Evolutionary conservation across 306 rosid genomes (phyloP).

Genomic region (Vachellia pachyceras): DNA sequence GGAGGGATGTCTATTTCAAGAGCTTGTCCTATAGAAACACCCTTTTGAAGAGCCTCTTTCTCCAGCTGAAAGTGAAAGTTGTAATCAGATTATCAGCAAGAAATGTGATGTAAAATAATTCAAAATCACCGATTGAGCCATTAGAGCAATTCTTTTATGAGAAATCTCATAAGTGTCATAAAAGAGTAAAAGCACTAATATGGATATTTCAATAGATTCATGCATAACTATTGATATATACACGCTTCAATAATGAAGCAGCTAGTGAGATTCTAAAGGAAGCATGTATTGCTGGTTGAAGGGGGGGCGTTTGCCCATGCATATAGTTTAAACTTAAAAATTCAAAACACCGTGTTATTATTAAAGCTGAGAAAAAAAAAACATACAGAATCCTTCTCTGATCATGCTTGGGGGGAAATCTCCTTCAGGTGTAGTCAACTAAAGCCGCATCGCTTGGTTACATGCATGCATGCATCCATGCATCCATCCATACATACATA

Average conservation of each 20-base stretch:
- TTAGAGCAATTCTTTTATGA: background rate
- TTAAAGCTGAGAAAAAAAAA: background rate
- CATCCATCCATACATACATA: too few species aligned
- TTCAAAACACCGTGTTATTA: background rate
- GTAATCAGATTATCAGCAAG: constrained; percentile 34
- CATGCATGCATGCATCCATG: too few species aligned
- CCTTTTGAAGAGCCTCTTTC: constrained; percentile 82
- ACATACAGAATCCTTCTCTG: background rate
- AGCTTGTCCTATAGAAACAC: constrained; percentile 73
- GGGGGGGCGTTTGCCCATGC: background rate
- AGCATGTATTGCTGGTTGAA: background rate
- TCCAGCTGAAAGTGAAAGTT: constrained; percentile 74
- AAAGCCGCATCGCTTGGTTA: too few species aligned
- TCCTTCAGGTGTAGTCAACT: background rate
- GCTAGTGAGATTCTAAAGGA: background rate
- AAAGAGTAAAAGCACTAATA: constrained; percentile 12
- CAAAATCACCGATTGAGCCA: constrained; percentile 21
- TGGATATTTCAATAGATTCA: constrained; percentile 18
- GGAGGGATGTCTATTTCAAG: constrained; percentile 92
- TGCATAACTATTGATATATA: background rate
- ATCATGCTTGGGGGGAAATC: background rate
- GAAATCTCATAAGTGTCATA: background rate
- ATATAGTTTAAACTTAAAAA: background rate
- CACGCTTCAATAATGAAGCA: background rate
- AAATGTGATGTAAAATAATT: constrained; percentile 17